Conservation (phyloP, 2,329 filamentous ascomycete species). For the Xenoacremonium recifei region DNA sequence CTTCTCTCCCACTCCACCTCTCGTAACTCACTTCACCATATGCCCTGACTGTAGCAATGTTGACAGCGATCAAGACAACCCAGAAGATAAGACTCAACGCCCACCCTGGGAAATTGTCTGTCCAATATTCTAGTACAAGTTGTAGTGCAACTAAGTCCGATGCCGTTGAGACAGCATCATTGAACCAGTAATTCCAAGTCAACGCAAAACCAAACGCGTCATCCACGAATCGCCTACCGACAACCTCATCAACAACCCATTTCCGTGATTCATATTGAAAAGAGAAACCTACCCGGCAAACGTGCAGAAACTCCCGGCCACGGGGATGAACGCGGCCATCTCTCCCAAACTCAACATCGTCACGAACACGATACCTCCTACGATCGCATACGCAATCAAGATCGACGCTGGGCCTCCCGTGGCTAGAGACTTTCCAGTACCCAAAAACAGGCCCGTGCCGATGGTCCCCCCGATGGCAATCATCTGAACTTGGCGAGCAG, state of each 20-base stretch:
- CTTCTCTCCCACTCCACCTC: too few relatives aligned
- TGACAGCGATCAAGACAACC: conserved; percentile 47
- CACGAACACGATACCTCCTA: conserved; percentile 56
- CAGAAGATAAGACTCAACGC: conserved; percentile 62
- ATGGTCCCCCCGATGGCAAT: conserved; percentile 62
- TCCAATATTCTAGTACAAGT: conserved; percentile 62
- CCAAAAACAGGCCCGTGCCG: conserved; percentile 61
- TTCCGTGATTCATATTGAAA: conserved; percentile 49
- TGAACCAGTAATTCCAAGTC: conserved; percentile 65
- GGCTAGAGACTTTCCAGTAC: conserved; percentile 58
- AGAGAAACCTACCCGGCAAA: conserved; percentile 43
- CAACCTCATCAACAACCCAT: neutral
- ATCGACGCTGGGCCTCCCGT: conserved; percentile 60
- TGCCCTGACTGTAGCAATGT: conserved; percentile 32
- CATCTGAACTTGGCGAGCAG: conserved; percentile 65
- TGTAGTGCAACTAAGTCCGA: conserved; percentile 54
- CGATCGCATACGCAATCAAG: conserved; percentile 55
- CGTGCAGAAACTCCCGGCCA: conserved; percentile 57
- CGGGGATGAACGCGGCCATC: conserved; percentile 53
- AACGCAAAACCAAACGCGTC: conserved; percentile 53
- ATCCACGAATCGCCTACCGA: conserved; percentile 45
- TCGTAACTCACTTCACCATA: conserved; percentile 34
- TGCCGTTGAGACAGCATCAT: conserved; percentile 55
- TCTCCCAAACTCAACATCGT: conserved; percentile 60
- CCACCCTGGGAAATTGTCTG: conserved; percentile 61